Evolutionary conservation across 2,329 filamentous ascomycete genomes (phyloP).

Genomic region (Pseudocercospora cruenta): DNA sequence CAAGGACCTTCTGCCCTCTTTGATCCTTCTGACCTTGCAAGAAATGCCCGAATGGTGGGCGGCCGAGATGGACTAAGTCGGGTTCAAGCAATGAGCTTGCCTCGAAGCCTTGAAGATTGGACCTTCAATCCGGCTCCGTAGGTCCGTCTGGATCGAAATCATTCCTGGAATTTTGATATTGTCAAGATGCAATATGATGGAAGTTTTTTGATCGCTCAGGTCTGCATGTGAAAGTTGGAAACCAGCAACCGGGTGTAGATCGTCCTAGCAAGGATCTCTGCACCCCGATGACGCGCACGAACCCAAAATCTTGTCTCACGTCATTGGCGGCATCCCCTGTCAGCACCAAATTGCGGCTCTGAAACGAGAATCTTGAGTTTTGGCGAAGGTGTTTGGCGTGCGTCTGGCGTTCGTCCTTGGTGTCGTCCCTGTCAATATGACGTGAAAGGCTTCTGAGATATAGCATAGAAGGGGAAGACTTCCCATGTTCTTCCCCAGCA

Average conservation of each 20-base stretch:
- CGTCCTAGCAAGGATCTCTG: not conserved
- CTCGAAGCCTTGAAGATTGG: too few relatives aligned
- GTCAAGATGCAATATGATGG: too few relatives aligned
- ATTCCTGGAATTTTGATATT: too few relatives aligned
- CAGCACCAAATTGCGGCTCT: not conserved
- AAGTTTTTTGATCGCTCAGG: too few relatives aligned
- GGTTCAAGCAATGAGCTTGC: too few relatives aligned
- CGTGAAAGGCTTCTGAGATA: constrained; percentile 8
- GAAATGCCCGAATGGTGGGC: too few relatives aligned
- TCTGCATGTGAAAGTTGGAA: not conserved
- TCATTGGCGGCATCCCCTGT: constrained; percentile 4
- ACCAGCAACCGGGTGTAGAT: not conserved
- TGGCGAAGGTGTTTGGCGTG: not conserved
- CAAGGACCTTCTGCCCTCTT: too few relatives aligned
- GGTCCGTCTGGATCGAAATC: too few relatives aligned
- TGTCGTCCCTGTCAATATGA: constrained; percentile 6
- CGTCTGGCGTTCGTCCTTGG: not conserved
- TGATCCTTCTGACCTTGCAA: too few relatives aligned
- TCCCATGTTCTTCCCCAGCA: not conserved
- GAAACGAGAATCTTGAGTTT: not conserved
- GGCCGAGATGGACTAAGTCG: too few relatives aligned
- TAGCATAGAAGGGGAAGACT: not conserved
- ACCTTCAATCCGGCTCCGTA: too few relatives aligned
- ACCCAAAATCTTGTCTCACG: not conserved
- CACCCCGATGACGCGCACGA: constrained; percentile 2